A percentile compares a stretch with the other conserved stretches of the same genome.
phyloP scores from a whole-genome alignment of 176 grass and related monocot genomes.

The Urochloa ruziziensis region DNA sequence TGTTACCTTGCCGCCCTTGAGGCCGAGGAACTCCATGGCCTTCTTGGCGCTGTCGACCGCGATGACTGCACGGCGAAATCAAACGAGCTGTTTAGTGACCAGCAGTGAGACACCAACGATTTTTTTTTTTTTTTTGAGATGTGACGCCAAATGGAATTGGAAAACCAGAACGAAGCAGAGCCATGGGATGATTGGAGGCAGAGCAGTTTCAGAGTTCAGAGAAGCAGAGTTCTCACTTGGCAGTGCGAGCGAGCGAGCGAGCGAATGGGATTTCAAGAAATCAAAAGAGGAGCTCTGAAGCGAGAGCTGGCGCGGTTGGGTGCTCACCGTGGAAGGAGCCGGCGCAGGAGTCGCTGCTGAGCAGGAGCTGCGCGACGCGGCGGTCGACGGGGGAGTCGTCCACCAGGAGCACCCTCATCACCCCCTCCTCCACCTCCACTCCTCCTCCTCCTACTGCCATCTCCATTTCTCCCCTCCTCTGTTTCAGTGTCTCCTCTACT shows the following conservation, averaged over 20 bases:
- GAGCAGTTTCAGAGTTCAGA: background rate
- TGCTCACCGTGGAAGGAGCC: slow-evolving; percentile 64
- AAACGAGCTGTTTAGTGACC: slow-evolving; percentile 9
- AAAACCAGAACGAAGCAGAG: background rate
- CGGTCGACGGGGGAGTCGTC: slow-evolving; percentile 89
- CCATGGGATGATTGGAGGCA: background rate
- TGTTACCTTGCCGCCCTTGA: slow-evolving; percentile 60
- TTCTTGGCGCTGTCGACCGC: slow-evolving; percentile 89
- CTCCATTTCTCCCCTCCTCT: background rate
- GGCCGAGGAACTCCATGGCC: slow-evolving; percentile 87
- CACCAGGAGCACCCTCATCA: slow-evolving; percentile 79
- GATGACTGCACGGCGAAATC: slow-evolving; percentile 54
- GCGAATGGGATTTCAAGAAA: background rate
- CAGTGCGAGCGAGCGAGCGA: background rate
- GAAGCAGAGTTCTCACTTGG: background rate
- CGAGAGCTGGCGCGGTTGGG: background rate
- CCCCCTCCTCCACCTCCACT: slow-evolving; percentile 27
- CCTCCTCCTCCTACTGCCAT: background rate
- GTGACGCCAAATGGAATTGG: background rate
- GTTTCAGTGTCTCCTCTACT: background rate
- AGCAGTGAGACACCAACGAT: background rate
- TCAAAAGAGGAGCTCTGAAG: background rate
- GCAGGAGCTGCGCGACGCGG: slow-evolving; percentile 65
- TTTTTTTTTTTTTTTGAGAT: too few relatives aligned
- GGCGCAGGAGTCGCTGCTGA: slow-evolving; percentile 59